Base-by-base conservation (phyloP, 139 green algal species). In the Haematococcus sp. region DNA sequence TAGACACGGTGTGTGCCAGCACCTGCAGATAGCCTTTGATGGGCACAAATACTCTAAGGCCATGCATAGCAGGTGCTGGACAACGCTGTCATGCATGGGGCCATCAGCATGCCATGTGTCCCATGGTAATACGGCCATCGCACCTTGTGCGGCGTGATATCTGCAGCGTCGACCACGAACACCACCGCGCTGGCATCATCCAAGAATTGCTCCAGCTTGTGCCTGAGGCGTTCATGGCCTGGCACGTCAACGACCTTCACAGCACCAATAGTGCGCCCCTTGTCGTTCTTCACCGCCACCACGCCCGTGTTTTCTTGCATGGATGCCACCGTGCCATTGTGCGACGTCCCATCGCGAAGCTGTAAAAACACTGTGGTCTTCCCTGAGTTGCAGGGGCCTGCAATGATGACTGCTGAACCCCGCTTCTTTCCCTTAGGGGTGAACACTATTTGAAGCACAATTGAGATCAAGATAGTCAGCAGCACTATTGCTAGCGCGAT, bases 151-250 rank as follows among this genome's bases (percentile, higher is more conserved):
- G 87, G 84, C 56, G 90, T 88, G 54, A 97, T 93, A 63, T 95
- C 91, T 15, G 88, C 86, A 1, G 91, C 84, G 71, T 97, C 93
- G 2, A 97, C 66, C 0, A 97, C 70, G 51, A 97, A 96, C 3
- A 97, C 77, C 1, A 98, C 79, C 15, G 83, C 89, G 13, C 71
- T 44, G 1, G 91, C 87, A n/a, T 84, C 61, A 1, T 74, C 52
- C 1, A 91, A 72, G 27, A 89, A 78, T 0, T 78, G 35, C 16
- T 91, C 84, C 44, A 95, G 77, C 56, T 76, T 75, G n/a, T 77
- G 74, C 4, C 89, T 83, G 9, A 94, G 74, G 35, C 90, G 84
- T 0, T 89, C 89, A 75, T 98, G 92, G 7, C 93, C 93, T 0
- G 93, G 93, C 15, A 97, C 68, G 68, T 98, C 93, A 51, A 97